Evolutionary conservation across 225 moss, liverwort and hornwort species (phyloP).

Genomic region (Pseudisothecium myosuroides): DNA sequence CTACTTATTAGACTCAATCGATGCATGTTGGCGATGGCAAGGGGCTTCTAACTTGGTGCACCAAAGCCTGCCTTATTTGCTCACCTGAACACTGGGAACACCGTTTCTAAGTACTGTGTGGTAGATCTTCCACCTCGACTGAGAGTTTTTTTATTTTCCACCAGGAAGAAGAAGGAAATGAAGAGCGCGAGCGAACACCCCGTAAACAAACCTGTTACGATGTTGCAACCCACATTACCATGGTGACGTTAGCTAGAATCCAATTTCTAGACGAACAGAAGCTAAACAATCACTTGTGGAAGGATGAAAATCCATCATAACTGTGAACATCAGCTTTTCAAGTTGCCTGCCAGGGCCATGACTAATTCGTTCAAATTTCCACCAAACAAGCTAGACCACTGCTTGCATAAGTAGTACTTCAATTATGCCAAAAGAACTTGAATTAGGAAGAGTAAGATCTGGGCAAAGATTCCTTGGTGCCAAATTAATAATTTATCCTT

Average conservation of each 20-base stretch:
- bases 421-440: not conserved
- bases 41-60: not conserved
- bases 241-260: not conserved
- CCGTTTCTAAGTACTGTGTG: conserved; percentile 9
- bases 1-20: too few species aligned
- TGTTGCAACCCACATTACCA: not conserved
- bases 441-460: not conserved
- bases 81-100: conserved; percentile 24
- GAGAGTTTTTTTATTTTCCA: not conserved
- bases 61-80: not conserved
- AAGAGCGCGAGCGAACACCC: conserved; percentile 1
- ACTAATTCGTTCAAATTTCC: not conserved
- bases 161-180: conserved; percentile 15
- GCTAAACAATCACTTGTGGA: not conserved
- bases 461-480: not conserved
- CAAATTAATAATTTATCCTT: not conserved
- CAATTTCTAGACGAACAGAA: not conserved
- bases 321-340: not conserved
- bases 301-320: not conserved
- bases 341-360: not conserved
- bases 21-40: not conserved
- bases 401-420: not conserved
- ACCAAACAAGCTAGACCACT: not conserved
- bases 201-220: conserved; percentile 1
- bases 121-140: not conserved